Base-by-base conservation (phyloP, 768 basidiomycete genomes). In the Pleurotus tuoliensis region DNA sequence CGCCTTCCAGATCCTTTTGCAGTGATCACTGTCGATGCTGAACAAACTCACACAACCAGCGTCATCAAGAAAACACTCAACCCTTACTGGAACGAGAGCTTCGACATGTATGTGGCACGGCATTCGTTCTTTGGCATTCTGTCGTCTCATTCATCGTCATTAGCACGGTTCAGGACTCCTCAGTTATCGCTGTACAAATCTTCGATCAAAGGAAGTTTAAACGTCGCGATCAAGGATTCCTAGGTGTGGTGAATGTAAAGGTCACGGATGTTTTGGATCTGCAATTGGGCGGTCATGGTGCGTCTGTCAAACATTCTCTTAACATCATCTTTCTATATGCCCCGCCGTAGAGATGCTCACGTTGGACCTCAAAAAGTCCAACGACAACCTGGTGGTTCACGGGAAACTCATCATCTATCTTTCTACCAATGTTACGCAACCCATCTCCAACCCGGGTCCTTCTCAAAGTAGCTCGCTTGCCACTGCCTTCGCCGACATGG, bases 131-230 rank as follows among this genome's bases (percentile, higher is more conserved):
- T 24, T 40, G 57, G 55, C 54, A 46, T 18, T 47, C 46, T 53
- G 46, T 39, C 18, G 47, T 27, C 24, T 44, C 56, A 55, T 44
- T 27, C 12, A 57, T 60, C 51, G 38, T 27, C 37, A 30, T 44
- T 63, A 98, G 95, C 63, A 91, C 83, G 51, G 96, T 97, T 68
- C 96, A 94, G 71, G 97, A 99, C 63, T 93, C 92, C n/a, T 98
- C 95, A 15, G 92, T 98, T 47, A 84, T 99, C 57, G 93, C 94
- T 4, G 95, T 98, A 1, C 97, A 99, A 74, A 97, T 98, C 64
- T 98, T 98, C 63, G 97, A 99, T 74, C 96, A 98, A 73, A 87
- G 94, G 71, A 99, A 99, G 74, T 98, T 98, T 78, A 99, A 99
- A 80, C 82, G 91, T 73, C 87, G 89, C 65, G 97, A 99, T 69